Conservation (phyloP, 2,329 filamentous ascomycete genomes). For the Stemphylium beticola region DNA sequence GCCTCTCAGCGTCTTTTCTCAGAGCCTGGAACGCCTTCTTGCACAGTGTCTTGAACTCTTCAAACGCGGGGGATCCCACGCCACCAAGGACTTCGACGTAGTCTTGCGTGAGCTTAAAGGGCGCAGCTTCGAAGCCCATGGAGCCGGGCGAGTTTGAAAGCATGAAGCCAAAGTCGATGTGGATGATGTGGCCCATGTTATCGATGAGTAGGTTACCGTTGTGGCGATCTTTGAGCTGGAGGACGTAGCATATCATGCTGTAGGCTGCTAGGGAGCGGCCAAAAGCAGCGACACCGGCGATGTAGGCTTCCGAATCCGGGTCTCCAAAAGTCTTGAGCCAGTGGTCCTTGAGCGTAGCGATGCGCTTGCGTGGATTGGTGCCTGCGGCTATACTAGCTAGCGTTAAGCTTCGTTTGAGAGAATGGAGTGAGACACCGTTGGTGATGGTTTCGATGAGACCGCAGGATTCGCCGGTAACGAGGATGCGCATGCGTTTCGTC, state of each 20-base stretch:
- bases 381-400: constrained; percentile 75
- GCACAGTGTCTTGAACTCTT: constrained; percentile 78
- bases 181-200: constrained; percentile 83
- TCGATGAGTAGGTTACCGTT: constrained; percentile 88
- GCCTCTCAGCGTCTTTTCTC: constrained; percentile 77
- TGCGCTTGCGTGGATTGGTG: constrained; percentile 73
- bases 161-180: constrained; percentile 92
- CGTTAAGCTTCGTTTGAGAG: constrained; percentile 80
- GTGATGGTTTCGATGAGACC: constrained; percentile 88
- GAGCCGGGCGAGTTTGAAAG: constrained; percentile 83
- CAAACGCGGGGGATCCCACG: constrained; percentile 70
- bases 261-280: constrained; percentile 83
- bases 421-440: constrained; percentile 86
- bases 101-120: constrained; percentile 85
- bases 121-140: constrained; percentile 84
- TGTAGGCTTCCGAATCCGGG: constrained; percentile 71
- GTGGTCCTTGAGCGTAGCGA: constrained; percentile 81
- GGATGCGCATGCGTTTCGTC: constrained; percentile 86
- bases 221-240: constrained; percentile 84
- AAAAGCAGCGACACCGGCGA: constrained; percentile 77
- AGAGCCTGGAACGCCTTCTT: constrained; percentile 85
- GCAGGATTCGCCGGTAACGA: constrained; percentile 84
- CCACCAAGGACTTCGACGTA: constrained; percentile 85
- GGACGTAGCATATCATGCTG: constrained; percentile 81
- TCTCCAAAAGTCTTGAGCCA: constrained; percentile 79